Evolutionary conservation across 192 early-diverging fungal species (phyloP).

Genomic region (Podila horticola): DNA sequence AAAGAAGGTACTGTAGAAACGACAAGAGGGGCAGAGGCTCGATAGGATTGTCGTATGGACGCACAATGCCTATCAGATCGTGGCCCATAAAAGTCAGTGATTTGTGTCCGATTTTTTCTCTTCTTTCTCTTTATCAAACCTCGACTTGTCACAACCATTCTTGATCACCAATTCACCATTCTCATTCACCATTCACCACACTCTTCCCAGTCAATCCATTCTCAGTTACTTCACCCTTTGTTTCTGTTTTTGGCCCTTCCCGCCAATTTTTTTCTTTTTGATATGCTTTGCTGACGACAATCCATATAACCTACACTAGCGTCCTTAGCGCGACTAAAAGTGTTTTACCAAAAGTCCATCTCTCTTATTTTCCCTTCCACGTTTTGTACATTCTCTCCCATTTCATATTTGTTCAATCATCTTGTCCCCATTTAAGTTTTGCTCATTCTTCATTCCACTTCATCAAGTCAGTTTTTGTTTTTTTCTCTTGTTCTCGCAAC

Average conservation of each 20-base stretch:
- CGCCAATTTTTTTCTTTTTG: not conserved
- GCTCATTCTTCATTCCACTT: not conserved
- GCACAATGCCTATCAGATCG: too few species aligned
- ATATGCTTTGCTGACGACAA: not conserved
- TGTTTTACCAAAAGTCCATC: not conserved
- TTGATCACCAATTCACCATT: not conserved
- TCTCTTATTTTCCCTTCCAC: not conserved
- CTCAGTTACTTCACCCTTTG: not conserved
- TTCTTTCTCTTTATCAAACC: too few species aligned
- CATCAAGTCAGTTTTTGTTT: not conserved
- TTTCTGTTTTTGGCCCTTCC: not conserved
- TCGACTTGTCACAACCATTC: too few species aligned
- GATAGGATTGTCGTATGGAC: too few species aligned
- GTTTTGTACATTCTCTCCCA: not conserved
- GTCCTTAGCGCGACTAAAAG: not conserved
- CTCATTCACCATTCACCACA: not conserved
- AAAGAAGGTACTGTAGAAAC: not conserved
- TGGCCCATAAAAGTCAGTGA: too few species aligned
- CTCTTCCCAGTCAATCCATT: not conserved
- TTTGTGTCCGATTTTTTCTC: too few species aligned
- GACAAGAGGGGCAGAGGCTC: not conserved
- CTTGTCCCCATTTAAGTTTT: constrained; percentile 1
- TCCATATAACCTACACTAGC: too few species aligned
- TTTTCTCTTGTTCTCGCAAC: not conserved
- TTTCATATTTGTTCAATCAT: not conserved